Evolutionary conservation across 2,329 filamentous ascomycete species (phyloP).

Genomic region (Hansfordia pulvinata): DNA sequence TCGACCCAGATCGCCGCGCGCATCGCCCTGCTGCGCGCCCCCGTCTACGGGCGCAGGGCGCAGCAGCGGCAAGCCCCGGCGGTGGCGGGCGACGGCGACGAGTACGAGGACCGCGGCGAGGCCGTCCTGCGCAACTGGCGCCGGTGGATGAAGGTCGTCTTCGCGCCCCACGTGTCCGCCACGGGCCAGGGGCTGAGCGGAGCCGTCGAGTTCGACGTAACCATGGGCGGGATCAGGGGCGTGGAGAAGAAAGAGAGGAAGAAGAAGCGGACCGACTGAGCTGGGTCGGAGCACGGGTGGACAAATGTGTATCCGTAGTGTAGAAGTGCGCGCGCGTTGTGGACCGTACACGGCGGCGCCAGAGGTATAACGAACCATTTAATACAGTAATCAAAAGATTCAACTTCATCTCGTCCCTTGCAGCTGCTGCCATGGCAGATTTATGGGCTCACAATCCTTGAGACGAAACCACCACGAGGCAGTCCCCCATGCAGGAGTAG

Average conservation of each 20-base stretch:
- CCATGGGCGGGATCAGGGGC: slow-evolving; percentile 44
- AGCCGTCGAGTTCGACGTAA: slow-evolving; percentile 64
- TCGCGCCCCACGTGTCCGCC: slow-evolving; percentile 60
- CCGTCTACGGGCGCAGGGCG: slow-evolving; percentile 30
- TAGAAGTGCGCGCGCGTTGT: no score
- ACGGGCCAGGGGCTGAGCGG: slow-evolving; percentile 31
- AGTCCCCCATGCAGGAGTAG: no score
- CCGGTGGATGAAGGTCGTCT: slow-evolving; percentile 79
- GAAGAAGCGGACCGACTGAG: slow-evolving; percentile 5
- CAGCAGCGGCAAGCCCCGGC: slow-evolving; percentile 17
- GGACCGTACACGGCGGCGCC: no score
- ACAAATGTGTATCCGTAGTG: no score
- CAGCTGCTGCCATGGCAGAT: no score
- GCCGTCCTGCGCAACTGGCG: slow-evolving; percentile 44
- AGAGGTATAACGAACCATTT: no score
- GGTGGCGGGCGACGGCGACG: slow-evolving; percentile 23
- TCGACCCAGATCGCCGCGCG: slow-evolving; percentile 76
- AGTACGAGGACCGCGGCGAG: slow-evolving; percentile 23
- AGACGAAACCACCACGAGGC: no score
- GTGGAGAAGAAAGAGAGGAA: slow-evolving; percentile 11
- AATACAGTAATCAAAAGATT: no score
- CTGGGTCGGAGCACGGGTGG: slow-evolving; percentile 2
- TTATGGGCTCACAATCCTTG: no score
- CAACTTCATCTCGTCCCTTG: no score
- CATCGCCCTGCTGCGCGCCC: slow-evolving; percentile 65